A percentile compares a stretch with the other conserved stretches of the same genome.
Evolutionary conservation across 768 basidiomycete genomes (phyloP).

Genomic region (Termitomyces sp.): DNA sequence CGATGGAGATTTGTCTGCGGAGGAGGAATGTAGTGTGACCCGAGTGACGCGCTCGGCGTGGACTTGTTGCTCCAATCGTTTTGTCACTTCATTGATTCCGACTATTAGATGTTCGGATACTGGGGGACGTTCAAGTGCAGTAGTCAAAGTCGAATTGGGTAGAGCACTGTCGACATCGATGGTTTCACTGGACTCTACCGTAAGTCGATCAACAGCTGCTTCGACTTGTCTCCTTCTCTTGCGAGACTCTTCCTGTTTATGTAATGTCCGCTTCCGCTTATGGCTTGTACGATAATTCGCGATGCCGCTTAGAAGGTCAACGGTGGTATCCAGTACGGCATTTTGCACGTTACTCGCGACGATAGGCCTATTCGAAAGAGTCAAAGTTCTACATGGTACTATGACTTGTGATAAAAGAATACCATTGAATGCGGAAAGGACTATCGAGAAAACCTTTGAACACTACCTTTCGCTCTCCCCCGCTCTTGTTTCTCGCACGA

Average conservation of each 20-base stretch:
- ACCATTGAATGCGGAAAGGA: conserved; percentile 72
- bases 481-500: conserved; percentile 44
- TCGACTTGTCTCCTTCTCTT: conserved; percentile 11
- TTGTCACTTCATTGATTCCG: conserved; percentile 83
- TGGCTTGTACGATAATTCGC: conserved; percentile 35
- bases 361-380: conserved; percentile 44
- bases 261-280: conserved; percentile 33
- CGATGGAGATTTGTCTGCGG: conserved; percentile 8
- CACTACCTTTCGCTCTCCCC: conserved; percentile 52
- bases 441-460: conserved; percentile 71
- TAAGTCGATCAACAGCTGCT: neutral
- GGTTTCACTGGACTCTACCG: neutral
- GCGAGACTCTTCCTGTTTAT: neutral
- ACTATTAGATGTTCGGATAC: conserved; percentile 45
- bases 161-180: neutral
- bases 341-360: conserved; percentile 63
- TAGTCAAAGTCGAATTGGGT: neutral
- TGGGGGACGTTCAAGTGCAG: conserved; percentile 22
- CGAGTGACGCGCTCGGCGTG: conserved; percentile 22
- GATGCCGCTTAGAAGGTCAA: conserved; percentile 46
- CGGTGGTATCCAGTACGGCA: conserved; percentile 42
- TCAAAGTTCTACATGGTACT: conserved; percentile 8
- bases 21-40: conserved; percentile 15
- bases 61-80: conserved; percentile 58
- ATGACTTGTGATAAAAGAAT: conserved; percentile 10